Conservation (phyloP, 495 filamentous ascomycete genomes). For the Platismatia glauca region DNA sequence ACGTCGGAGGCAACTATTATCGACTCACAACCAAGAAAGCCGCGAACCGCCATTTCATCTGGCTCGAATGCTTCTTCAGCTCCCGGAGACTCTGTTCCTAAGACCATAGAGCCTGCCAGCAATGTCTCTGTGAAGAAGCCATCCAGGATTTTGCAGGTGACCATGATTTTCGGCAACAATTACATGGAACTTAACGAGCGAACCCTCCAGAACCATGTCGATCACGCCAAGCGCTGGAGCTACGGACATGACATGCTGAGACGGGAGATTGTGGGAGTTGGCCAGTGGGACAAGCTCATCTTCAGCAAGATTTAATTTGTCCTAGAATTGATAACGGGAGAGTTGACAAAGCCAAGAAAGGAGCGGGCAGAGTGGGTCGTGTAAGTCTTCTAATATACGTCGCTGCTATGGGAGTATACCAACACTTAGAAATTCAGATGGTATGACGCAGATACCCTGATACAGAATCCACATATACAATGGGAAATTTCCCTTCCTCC, state of each 20-base stretch:
- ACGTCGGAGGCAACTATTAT: not conserved
- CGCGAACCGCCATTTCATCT: not conserved
- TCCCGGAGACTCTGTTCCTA: not conserved
- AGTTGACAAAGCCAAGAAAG: not conserved
- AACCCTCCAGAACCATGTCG: conserved; percentile 32
- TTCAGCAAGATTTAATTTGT: not conserved
- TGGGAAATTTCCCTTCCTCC: conserved; percentile 46
- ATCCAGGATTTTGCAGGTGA: not conserved
- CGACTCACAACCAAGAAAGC: not conserved
- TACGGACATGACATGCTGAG: conserved; percentile 35
- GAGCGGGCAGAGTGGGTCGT: not conserved
- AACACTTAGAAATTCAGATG: conserved; percentile 28
- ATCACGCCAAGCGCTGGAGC: conserved; percentile 31
- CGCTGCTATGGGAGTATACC: not conserved
- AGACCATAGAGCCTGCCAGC: not conserved
- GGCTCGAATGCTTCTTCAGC: not conserved
- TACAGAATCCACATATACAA: conserved; percentile 38
- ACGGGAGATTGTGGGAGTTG: conserved; percentile 20
- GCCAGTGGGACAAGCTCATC: conserved; percentile 12
- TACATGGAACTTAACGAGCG: conserved; percentile 28
- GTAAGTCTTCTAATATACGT: not conserved
- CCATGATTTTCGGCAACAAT: not conserved
- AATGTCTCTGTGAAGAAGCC: not conserved
- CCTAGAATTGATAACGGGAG: not conserved
- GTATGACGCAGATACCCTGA: conserved; percentile 34